Evolutionary conservation across 2,329 filamentous ascomycete genomes (phyloP).

Genomic region (Aureobasidium sp.): DNA sequence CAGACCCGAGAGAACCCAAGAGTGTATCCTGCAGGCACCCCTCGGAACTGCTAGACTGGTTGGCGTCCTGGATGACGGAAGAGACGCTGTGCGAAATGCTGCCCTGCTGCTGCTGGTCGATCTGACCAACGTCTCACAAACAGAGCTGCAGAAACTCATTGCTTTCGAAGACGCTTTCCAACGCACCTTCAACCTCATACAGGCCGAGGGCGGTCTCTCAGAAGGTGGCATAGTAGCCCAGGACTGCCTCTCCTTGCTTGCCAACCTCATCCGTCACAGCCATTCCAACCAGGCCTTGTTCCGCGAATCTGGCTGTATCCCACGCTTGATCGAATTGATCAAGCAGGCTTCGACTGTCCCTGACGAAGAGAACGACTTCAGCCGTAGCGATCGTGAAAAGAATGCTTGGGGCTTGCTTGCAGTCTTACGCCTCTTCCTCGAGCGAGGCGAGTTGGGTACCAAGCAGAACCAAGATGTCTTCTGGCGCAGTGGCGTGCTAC

Average conservation of each 20-base stretch:
- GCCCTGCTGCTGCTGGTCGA: slow-evolving; percentile 80
- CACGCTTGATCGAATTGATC: slow-evolving; percentile 29
- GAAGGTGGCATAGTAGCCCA: slow-evolving; percentile 84
- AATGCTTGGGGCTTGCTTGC: slow-evolving; percentile 87
- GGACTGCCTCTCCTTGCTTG: slow-evolving; percentile 84
- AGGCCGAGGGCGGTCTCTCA: slow-evolving; percentile 69
- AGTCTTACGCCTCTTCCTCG: slow-evolving; percentile 78
- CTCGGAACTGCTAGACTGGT: slow-evolving; percentile 83
- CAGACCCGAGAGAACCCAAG: slow-evolving; percentile 83
- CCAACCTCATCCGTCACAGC: slow-evolving; percentile 82
- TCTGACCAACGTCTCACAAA: slow-evolving; percentile 69
- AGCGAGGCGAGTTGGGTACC: slow-evolving; percentile 71
- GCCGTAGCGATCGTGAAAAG: slow-evolving; percentile 74
- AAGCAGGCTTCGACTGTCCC: slow-evolving; percentile 49
- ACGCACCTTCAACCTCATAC: slow-evolving; percentile 73
- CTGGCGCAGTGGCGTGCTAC: slow-evolving; percentile 72
- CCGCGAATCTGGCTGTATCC: slow-evolving; percentile 76
- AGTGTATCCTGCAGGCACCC: slow-evolving; percentile 85
- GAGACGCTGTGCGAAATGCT: slow-evolving; percentile 84
- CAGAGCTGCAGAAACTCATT: slow-evolving; percentile 88
- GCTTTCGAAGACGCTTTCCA: slow-evolving; percentile 94
- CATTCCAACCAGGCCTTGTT: slow-evolving; percentile 90
- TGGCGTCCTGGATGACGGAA: slow-evolving; percentile 70
- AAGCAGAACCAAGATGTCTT: slow-evolving; percentile 78
- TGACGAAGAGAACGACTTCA: slow-evolving; percentile 52